Percentiles rank a stretch among this genome's conserved stretches.
Conservation (phyloP, 1,284 basidiomycete species). For the Hemileia vastatrix region DNA sequence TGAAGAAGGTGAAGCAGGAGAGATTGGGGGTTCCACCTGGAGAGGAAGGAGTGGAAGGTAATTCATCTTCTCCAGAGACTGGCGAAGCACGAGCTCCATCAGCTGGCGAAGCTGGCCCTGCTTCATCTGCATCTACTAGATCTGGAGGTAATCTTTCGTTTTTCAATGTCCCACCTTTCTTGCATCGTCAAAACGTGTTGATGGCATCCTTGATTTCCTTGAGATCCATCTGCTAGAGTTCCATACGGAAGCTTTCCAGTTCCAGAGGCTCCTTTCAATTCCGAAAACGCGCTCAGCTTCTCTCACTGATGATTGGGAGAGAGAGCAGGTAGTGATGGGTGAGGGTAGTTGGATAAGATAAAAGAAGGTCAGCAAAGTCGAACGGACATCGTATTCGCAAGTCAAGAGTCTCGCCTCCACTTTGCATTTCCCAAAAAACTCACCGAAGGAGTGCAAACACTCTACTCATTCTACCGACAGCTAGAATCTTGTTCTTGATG, state of each 20-base stretch:
- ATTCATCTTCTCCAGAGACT: conserved; percentile 46
- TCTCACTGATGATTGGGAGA: conserved; percentile 28
- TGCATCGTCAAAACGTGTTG: conserved; percentile 40
- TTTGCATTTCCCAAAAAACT: background rate
- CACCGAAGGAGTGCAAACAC: conserved; percentile 42
- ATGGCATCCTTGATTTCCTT: conserved; percentile 43
- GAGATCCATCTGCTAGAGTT: conserved; percentile 36
- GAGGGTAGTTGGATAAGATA: background rate
- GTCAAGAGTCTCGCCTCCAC: too few species aligned
- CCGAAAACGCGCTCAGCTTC: conserved; percentile 43
- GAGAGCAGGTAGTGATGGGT: too few species aligned
- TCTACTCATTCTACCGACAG: conserved; percentile 42
- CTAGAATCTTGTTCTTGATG: conserved; percentile 45
- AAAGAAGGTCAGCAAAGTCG: background rate
- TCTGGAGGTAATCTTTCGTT: conserved; percentile 94
- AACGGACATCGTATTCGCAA: background rate
- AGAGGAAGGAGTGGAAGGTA: conserved; percentile 17
- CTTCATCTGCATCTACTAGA: conserved; percentile 75
- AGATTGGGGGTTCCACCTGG: conserved; percentile 10
- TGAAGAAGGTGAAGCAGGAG: background rate
- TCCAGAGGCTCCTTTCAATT: conserved; percentile 37
- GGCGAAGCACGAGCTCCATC: too few species aligned
- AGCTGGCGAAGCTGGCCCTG: conserved; percentile 55
- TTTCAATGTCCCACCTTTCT: conserved; percentile 50
- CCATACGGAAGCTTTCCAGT: conserved; percentile 41